A percentile compares a stretch with the other conserved stretches of the same genome.
Evolutionary conservation across 2,329 filamentous ascomycete genomes (phyloP).

Genomic region (Colletotrichum abscissum): DNA sequence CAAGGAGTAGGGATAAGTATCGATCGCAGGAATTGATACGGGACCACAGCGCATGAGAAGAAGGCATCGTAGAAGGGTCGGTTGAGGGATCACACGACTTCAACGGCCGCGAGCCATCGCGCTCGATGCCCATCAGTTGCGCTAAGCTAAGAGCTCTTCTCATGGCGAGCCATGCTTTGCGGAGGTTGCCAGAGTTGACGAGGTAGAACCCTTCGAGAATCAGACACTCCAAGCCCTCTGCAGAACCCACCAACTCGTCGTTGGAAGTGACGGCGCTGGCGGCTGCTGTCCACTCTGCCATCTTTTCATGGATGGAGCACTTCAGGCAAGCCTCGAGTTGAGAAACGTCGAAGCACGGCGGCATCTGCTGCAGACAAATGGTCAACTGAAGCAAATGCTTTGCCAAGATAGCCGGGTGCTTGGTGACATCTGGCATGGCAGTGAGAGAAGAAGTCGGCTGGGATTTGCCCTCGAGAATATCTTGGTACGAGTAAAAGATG

Average conservation of each 20-base stretch:
- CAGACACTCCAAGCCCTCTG: slow-evolving; percentile 65
- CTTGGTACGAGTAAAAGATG: slow-evolving; percentile 42
- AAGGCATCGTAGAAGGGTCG: slow-evolving; percentile 41
- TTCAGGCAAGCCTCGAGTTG: slow-evolving; percentile 43
- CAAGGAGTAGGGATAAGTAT: slow-evolving; percentile 62
- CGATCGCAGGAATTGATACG: slow-evolving; percentile 62
- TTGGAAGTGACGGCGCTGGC: slow-evolving; percentile 58
- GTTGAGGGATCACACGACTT: slow-evolving; percentile 52
- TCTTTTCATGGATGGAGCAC: slow-evolving; percentile 40
- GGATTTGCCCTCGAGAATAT: slow-evolving; percentile 47
- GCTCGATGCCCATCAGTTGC: slow-evolving; percentile 62
- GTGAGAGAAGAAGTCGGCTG: slow-evolving; percentile 40
- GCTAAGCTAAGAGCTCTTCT: slow-evolving; percentile 62
- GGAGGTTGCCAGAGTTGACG: slow-evolving; percentile 63
- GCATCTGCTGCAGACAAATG: slow-evolving; percentile 58
- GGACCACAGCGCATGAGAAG: slow-evolving; percentile 54
- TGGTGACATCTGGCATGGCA: slow-evolving; percentile 45
- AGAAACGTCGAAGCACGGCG: slow-evolving; percentile 44
- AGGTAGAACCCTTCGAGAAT: slow-evolving; percentile 61
- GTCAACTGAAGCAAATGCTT: slow-evolving; percentile 58
- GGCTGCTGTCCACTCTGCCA: slow-evolving; percentile 47
- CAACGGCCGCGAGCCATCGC: slow-evolving; percentile 44
- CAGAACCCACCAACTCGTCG: slow-evolving; percentile 61
- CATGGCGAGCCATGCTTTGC: slow-evolving; percentile 64
- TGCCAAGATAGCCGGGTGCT: slow-evolving; percentile 61